Evolutionary conservation across 139 green algal genomes (phyloP).

Genomic region (Pseudopediastrum boryanum): DNA sequence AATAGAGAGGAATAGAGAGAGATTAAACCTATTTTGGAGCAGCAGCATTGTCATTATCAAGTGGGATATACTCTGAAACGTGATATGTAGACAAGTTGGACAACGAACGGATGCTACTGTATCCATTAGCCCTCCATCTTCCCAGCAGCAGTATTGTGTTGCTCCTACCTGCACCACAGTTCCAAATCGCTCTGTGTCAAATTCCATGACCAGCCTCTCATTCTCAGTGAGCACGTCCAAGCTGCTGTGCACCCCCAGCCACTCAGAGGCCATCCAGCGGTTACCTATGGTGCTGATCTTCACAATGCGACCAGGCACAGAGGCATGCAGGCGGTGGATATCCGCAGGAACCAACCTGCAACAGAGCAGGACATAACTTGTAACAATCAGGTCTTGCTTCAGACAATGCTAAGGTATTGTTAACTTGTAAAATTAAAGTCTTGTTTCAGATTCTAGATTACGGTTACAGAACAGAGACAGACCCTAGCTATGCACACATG

Average conservation of each 20-base stretch:
- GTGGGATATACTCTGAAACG: neutral
- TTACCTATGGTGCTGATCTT: neutral
- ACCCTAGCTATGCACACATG: no score
- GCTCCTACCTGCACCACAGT: conserved; percentile 40
- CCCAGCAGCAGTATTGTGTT: neutral
- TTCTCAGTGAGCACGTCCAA: conserved; percentile 44
- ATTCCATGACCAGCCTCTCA: conserved; percentile 42
- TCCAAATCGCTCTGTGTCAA: conserved; percentile 39
- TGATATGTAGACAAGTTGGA: neutral
- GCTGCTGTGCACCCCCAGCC: conserved; percentile 36
- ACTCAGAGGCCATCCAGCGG: conserved; percentile 40
- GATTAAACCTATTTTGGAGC: neutral
- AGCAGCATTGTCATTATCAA: neutral
- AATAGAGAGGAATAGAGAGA: neutral
- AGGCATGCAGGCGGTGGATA: conserved; percentile 41
- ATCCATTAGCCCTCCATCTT: neutral
- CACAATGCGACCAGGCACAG: neutral
- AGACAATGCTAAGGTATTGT: no score
- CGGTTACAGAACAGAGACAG: no score
- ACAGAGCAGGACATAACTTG: neutral
- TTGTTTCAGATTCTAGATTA: no score
- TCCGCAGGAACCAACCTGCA: conserved; percentile 38
- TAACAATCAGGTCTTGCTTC: no score
- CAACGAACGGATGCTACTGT: neutral
- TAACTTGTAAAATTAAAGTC: no score